Evolutionary conservation across 2,329 filamentous ascomycete genomes (phyloP).

Genomic region (Trichoderma sp.): DNA sequence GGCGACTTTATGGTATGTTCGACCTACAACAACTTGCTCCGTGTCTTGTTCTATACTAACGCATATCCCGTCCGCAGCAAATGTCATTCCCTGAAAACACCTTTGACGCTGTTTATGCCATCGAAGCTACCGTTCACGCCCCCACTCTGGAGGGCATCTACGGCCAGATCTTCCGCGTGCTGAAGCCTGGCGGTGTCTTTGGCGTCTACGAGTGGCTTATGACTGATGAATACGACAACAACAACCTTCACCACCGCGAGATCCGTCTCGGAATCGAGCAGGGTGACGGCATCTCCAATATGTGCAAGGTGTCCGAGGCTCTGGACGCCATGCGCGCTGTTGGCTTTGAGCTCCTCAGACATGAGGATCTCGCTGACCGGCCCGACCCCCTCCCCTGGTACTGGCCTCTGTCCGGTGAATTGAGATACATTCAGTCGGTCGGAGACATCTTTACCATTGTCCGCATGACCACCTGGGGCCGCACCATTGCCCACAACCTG

Average conservation of each 20-base stretch:
- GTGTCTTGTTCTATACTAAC: neutral
- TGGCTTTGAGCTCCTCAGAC: constrained; percentile 69
- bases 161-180: constrained; percentile 81
- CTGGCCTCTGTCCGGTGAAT: constrained; percentile 44
- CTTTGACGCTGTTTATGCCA: constrained; percentile 92
- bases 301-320: constrained; percentile 80
- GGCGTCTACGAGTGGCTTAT: constrained; percentile 97
- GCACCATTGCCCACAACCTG: constrained; percentile 71
- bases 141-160: constrained; percentile 85
- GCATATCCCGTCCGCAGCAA: constrained; percentile 40
- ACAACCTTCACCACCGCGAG: constrained; percentile 75
- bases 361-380: constrained; percentile 57
- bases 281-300: constrained; percentile 91
- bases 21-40: neutral
- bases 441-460: constrained; percentile 80
- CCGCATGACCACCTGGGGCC: constrained; percentile 84
- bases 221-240: constrained; percentile 90
- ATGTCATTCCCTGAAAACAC: constrained; percentile 86
- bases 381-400: constrained; percentile 20
- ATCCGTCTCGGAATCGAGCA: constrained; percentile 90
- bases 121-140: constrained; percentile 90
- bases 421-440: constrained; percentile 76
- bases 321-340: constrained; percentile 76
- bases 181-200: constrained; percentile 92
- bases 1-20: constrained; percentile 77